Percentiles rank a stretch among this genome's conserved stretches.
Conservation (phyloP, 192 early-diverging fungal genomes). For the Pilobolus umbonatus region DNA sequence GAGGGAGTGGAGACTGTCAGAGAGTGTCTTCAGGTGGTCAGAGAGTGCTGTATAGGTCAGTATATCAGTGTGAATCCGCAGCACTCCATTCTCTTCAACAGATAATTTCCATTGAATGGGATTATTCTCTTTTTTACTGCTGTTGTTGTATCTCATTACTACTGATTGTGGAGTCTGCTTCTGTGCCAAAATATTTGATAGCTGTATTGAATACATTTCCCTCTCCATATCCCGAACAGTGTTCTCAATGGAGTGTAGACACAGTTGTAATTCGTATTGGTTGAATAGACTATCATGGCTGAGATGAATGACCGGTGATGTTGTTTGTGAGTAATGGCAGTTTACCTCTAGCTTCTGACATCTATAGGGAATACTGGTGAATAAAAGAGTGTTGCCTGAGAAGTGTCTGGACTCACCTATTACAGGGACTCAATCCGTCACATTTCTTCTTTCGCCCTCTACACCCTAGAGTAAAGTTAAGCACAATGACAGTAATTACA, state of each 20-base stretch:
- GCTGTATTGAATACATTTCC: slow-evolving; percentile 8
- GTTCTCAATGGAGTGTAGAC: slow-evolving; percentile 3
- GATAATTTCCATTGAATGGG: not conserved
- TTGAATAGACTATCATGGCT: not conserved
- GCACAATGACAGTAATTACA: not conserved
- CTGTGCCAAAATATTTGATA: no score
- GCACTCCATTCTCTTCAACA: not conserved
- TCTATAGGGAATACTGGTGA: not conserved
- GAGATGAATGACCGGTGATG: not conserved
- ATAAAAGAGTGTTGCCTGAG: not conserved
- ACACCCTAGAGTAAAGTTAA: slow-evolving; percentile 5
- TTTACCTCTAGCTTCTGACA: not conserved
- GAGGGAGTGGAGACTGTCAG: not conserved
- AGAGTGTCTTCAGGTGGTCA: slow-evolving; percentile 1
- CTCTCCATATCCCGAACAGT: slow-evolving; percentile 5
- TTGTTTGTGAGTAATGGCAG: slow-evolving; percentile 6
- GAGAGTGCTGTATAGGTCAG: not conserved
- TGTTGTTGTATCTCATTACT: not conserved
- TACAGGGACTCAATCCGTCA: slow-evolving; percentile 1
- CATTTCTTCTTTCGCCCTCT: slow-evolving; percentile 21
- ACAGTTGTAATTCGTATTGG: not conserved
- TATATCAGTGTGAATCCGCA: slow-evolving; percentile 4
- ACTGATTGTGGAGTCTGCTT: not conserved
- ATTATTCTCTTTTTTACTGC: no score
- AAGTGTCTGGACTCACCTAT: not conserved